Evolutionary conservation across 495 filamentous ascomycete species (phyloP), one percentile per base, ranked within the genome.

Genomic region (Penicillium antarcticum): DNA sequence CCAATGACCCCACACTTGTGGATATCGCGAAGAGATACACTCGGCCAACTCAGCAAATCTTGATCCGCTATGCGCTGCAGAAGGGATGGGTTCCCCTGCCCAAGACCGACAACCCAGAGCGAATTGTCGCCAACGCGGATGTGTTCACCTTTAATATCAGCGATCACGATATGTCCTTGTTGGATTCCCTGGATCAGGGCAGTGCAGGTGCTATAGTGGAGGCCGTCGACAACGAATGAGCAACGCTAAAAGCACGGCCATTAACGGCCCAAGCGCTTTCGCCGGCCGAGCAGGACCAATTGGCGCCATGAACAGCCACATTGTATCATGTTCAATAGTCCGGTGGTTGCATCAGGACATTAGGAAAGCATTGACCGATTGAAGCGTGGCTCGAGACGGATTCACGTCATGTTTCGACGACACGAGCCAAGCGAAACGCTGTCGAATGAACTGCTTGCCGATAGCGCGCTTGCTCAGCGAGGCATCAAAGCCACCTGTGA

Each of bases 321-420:
- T 17, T 37, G 6, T 31, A 16, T 17, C 31, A 11, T 9, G 32
- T 72, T 29, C 58, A 71, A 60, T 65, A 71, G 63, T 73, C 63
- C 34, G 65, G 66, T 38, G 61, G 56, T 48, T 72, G 56, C 83
- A 97, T 94, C 39, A 97, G 71, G 56, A 89, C 83, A 97, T 94
- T 37, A 97, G 71, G 56, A 89, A 95, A 34, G 86, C 85, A 69
- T 97, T 95, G 34, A 97, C 84, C 47, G 85, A 87, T 64, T 95
- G 88, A 42, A 97, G 68, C 1, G 90, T 95, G 24, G 85, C 77
- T 35, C 92, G 76, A 52, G 83, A 87, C 0, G 91, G 91, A 62
- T 94, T 95, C 13, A 84, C 84, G 53, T 86, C 84, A 17, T 87
- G 84, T 55, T 84, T 78, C 0, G 84, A 82, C 13, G 80, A 84